A percentile compares a stretch with the other conserved stretches of the same genome.
phyloP scores from a whole-genome alignment of 805 yeast genomes.

The Wickerhamomyces hampshirensis region DNA sequence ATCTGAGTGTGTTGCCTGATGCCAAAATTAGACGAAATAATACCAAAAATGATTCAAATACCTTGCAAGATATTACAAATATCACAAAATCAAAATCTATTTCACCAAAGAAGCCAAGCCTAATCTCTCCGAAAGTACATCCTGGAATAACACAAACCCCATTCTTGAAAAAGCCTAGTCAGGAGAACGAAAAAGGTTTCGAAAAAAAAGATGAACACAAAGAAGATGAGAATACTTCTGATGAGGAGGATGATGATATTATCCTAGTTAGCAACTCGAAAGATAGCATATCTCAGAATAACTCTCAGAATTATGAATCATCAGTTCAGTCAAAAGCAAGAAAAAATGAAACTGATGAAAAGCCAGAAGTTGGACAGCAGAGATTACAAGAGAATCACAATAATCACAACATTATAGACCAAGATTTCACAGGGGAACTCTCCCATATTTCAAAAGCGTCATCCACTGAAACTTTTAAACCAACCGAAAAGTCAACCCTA shows the following conservation, averaged over 20 bases:
- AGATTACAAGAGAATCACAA: background rate
- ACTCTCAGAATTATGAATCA: conserved; percentile 8
- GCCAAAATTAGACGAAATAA: background rate
- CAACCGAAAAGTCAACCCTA: no score
- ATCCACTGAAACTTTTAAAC: background rate
- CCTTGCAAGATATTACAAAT: conserved; percentile 16
- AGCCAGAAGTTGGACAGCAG: conserved; percentile 1
- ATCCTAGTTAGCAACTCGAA: conserved; percentile 22
- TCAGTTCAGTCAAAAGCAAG: conserved; percentile 1
- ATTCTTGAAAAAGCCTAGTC: background rate
- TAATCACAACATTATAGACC: background rate
- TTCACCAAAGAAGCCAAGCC: conserved; percentile 6
- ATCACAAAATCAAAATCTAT: conserved; percentile 1
- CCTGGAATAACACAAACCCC: background rate
- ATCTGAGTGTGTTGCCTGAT: conserved; percentile 3
- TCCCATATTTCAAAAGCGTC: background rate
- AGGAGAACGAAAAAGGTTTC: background rate
- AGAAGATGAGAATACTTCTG: conserved; percentile 1
- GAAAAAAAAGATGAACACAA: conserved; percentile 1
- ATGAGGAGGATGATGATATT: conserved; percentile 17
- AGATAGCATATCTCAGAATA: conserved; percentile 1
- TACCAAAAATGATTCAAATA: background rate
- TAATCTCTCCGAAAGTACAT: no score
- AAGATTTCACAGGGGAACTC: background rate
- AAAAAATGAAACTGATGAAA: background rate